Conservation (phyloP, 352 stramenopile genomes). For the Pythium aquatile region DNA sequence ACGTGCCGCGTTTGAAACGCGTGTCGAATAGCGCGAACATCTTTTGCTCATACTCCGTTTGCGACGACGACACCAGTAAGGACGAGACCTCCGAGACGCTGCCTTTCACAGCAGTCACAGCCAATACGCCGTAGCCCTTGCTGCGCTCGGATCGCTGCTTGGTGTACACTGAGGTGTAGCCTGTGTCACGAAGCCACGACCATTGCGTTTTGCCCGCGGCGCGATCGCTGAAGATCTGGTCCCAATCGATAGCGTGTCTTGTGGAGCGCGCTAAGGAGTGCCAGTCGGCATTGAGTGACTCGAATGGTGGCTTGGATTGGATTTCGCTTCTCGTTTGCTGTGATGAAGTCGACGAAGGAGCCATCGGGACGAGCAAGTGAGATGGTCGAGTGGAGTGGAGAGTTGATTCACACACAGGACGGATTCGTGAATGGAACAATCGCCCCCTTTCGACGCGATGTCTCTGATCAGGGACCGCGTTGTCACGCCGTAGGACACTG, state of each 20-base stretch:
- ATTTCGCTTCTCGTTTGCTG: background rate
- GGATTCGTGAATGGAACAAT: background rate
- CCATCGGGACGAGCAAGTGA: background rate
- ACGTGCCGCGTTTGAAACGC: conserved; percentile 19
- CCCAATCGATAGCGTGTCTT: background rate
- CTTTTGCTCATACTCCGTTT: conserved; percentile 6
- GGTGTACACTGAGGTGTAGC: background rate
- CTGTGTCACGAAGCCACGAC: background rate
- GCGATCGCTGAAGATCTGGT: background rate
- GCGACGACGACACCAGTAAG: conserved; percentile 3
- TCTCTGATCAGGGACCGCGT: background rate
- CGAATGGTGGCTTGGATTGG: background rate
- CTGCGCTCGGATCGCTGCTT: background rate
- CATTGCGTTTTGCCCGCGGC: background rate
- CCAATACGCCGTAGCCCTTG: conserved; percentile 7
- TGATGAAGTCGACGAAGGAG: background rate
- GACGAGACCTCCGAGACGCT: conserved; percentile 12
- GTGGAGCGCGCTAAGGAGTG: background rate
- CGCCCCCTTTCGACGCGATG: background rate
- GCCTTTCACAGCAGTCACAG: conserved; percentile 12
- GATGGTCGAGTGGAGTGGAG: background rate
- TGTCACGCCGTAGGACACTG: background rate
- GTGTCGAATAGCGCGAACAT: conserved; percentile 19
- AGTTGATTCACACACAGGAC: background rate
- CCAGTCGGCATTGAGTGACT: background rate